Percentiles rank a stretch among this genome's conserved stretches.
These are phyloP conservation scores for Chondrus crispus DNA, from an alignment of 23 red algal species.

Conservation along the genomic window DNA sequence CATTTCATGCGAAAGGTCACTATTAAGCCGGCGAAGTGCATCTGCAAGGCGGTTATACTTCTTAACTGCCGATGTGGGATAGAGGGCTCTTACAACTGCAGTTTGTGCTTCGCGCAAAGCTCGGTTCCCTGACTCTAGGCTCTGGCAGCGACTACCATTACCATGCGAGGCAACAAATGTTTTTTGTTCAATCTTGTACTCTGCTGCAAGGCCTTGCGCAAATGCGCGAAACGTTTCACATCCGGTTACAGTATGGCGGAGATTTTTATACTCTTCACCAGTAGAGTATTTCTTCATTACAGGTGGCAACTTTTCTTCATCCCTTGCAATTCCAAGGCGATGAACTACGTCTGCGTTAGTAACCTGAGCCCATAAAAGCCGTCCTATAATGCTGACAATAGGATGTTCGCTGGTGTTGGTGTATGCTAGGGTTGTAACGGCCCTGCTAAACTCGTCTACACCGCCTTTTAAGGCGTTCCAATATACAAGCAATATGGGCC, in stretches of 20 bases:
- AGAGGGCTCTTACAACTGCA: too few species aligned
- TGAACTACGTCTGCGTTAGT: neutral
- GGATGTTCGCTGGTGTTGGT: neutral
- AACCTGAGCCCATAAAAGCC: neutral
- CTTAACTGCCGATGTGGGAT: too few species aligned
- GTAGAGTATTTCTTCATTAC: neutral
- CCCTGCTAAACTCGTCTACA: neutral
- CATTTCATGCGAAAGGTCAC: too few species aligned
- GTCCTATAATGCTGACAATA: conserved; percentile 2
- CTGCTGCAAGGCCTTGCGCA: neutral
- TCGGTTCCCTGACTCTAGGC: too few species aligned
- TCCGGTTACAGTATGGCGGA: neutral
- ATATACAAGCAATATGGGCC: neutral
- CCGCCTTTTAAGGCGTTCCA: neutral
- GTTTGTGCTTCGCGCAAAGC: too few species aligned
- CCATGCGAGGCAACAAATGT: too few species aligned
- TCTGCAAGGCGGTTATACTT: too few species aligned
- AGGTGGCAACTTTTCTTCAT: neutral
- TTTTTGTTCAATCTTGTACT: too few species aligned
- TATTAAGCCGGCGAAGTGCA: too few species aligned
- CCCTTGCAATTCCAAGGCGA: neutral
- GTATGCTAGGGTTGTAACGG: neutral
- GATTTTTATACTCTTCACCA: neutral
- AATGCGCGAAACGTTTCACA: neutral
- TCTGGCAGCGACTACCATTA: too few species aligned